Evolutionary conservation across 2,329 filamentous ascomycete species (phyloP), one percentile per base, ranked within the genome.

Genomic region (Fusarium musae): DNA sequence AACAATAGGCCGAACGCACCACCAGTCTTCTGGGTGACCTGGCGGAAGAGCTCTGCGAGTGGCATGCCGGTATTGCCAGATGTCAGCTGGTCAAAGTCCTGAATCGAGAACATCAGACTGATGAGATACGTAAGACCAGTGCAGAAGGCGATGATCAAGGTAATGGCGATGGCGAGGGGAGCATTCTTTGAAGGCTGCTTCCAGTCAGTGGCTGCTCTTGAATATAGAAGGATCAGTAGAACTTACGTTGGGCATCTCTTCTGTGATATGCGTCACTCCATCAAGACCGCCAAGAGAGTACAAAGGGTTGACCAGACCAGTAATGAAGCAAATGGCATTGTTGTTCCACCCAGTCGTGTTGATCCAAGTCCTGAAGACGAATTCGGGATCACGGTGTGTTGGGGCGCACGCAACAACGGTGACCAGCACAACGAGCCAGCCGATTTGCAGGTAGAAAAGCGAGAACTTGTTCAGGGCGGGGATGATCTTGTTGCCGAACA

Each of bases 171-270:
- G 1, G 64, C 64, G 0, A 66, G 7, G 1, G 64, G 64, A 4
- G 64, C 64, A 9, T 66, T 66, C 6, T 36, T 32, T 0, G 64
- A 66, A 1, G 63, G 63, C 63, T 65, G 8, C 0, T 26, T 15
- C 1, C 4, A 19, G 34, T 63, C 26, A 59, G 52, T 17, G 9
- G 7, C 4, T 4, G 1, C 2, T 28, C 5, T 5, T 2, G 0
- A 2, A 4, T 5, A 1, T 16, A 1, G 2, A 8, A 10, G 30
- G 10, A n/a, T 21, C 3, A 9, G 13, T 0, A 19, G 2, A 26
- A 53, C 62, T 12, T 63, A 66, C 64, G 12, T 66, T 66, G 3
- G 64, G 64, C 64, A 66, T 66, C 9, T 66, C 64, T 5, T 66
- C 64, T 5, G 64, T 66, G 2, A 66, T 66, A 30, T 66, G 64